Evolutionary conservation across 139 green algal genomes (phyloP), one percentile per base, ranked within the genome.

Genomic region (Mesotaenium endlicherianum): DNA sequence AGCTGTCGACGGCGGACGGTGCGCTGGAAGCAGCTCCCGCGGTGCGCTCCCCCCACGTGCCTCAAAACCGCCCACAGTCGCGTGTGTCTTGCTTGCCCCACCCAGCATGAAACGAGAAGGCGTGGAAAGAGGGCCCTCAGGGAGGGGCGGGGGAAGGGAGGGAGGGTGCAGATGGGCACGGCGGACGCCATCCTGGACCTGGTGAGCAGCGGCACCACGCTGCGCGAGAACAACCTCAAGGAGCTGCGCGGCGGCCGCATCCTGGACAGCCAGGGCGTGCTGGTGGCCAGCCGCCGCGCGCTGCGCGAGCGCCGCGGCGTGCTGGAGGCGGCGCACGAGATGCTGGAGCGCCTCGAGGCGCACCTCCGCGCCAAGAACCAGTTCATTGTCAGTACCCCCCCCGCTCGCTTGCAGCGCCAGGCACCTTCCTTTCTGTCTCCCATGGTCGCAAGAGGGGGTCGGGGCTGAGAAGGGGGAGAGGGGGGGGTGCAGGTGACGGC

Each of bases 171-270:
- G 77, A 99, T 99, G 95, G 95, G 96, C 55, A 94, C 87, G 39
- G 96, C 96, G 30, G 96, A 99, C 90, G 97, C 98, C 75, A 98
- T 98, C 75, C 91, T 98, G 39, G 96, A 99, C 86, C 92, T 98
- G 49, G 83, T 92, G 3, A 94, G 87, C 85, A 95, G 58, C 92
- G 95, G 96, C 14, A 94, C 97, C 0, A 99, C 96, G 1, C 89
- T 99, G 74, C 92, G 95, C 53, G 96, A 99, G 87, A 99, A 99
- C 92, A 98, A 98, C 89, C 89, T 99, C 64, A 95, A 94, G 84
- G 88, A 97, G 80, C 75, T 89, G 43, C 82, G 93, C 58, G 94
- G 94, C 59, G 95, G 91, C 41, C 87, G 50, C 30, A 94, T 98
- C 55, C 74, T 98, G 42, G 80, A 96, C 38, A 94, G 89, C 82